Conservation (phyloP, 129 eudicot genomes). For the Helichrysum umbraculigerum region DNA sequence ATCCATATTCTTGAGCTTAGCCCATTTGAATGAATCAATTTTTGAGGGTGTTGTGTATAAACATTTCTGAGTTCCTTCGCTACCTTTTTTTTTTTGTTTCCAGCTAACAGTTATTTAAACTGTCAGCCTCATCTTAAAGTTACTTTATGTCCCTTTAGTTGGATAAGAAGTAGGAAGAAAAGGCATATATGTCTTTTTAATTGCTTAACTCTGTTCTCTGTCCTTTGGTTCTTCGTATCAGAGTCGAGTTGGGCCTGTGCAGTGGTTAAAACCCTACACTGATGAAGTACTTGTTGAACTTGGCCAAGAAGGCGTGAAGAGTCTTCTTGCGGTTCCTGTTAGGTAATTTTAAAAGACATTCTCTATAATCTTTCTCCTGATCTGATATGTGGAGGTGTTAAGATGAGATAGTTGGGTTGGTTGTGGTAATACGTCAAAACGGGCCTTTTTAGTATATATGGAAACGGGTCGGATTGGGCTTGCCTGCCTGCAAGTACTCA, state of each 20-base stretch:
- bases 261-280: constrained; percentile 94
- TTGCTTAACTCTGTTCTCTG: not conserved
- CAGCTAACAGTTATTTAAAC: not conserved
- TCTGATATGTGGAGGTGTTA: not conserved
- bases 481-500: not conserved
- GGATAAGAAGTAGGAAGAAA: not conserved
- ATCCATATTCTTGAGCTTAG: not conserved
- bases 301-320: constrained; percentile 77
- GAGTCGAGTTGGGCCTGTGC: constrained; percentile 96
- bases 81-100: not conserved
- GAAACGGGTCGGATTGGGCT: not conserved
- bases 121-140: not conserved
- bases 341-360: constrained; percentile 30
- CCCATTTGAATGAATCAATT: not conserved
- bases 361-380: not conserved
- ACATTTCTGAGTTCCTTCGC: not conserved
- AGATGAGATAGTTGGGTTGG: not conserved
- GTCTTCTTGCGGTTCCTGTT: constrained; percentile 85
- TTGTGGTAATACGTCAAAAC: not conserved
- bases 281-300: constrained; percentile 92
- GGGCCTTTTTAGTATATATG: not conserved
- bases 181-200: not conserved
- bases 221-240: constrained; percentile 28
- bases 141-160: not conserved
- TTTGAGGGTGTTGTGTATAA: not conserved